These are phyloP conservation scores for Lipomyces mesembrius DNA, from an alignment of 805 yeast genomes.

Conservation along the genomic window DNA sequence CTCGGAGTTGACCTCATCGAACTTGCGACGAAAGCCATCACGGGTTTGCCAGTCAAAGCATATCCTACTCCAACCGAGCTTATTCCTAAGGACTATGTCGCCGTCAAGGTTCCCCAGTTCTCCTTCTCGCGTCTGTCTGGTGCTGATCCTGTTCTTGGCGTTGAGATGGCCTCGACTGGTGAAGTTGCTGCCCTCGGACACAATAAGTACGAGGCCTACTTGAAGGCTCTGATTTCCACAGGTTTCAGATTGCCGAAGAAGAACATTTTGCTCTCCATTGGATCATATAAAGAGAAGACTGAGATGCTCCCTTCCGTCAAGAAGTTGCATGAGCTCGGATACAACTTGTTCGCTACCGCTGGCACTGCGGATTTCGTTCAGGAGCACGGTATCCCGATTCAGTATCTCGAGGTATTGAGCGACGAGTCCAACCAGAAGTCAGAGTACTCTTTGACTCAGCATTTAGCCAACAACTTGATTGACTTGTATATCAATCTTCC, in stretches of 20 bases:
- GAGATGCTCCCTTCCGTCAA: conserved; percentile 88
- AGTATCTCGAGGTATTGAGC: conserved; percentile 82
- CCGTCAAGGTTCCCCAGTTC: conserved; percentile 95
- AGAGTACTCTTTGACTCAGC: conserved; percentile 94
- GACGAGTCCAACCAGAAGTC: conserved; percentile 62
- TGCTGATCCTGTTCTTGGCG: conserved; percentile 97
- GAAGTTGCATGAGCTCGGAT: conserved; percentile 81
- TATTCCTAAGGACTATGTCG: conserved; percentile 70
- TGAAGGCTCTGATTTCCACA: conserved; percentile 91
- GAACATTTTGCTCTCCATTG: conserved; percentile 90
- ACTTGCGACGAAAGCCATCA: conserved; percentile 94
- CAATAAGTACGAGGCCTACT: conserved; percentile 94
- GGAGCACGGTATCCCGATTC: conserved; percentile 93
- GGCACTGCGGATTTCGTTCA: conserved; percentile 98
- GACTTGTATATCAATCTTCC: conserved; percentile 97
- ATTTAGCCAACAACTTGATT: conserved; percentile 93
- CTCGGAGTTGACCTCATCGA: conserved; percentile 95
- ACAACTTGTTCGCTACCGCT: conserved; percentile 91
- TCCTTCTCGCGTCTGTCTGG: conserved; percentile 96
- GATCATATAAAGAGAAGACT: conserved; percentile 94
- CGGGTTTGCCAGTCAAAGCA: conserved; percentile 84
- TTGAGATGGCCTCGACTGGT: conserved; percentile 99
- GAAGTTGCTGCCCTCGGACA: conserved; percentile 97
- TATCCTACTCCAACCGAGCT: conserved; percentile 91
- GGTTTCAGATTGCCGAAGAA: conserved; percentile 95